Base-by-base conservation (phyloP, 2,329 filamentous ascomycete species). In the Apiospora rasikravindrae region DNA sequence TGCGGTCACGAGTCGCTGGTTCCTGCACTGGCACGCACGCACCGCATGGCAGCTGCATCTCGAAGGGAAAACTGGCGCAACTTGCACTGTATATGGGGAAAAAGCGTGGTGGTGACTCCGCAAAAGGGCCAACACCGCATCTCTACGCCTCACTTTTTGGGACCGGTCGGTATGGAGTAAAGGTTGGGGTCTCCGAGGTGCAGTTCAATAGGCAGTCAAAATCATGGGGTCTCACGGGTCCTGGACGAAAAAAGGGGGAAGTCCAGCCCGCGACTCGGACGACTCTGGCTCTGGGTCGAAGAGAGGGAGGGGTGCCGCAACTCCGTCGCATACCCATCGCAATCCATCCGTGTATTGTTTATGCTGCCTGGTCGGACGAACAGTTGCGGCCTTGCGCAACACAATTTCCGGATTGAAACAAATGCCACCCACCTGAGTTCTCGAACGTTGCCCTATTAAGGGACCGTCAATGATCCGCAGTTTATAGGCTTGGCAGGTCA, bases 81-180 rank as follows among this genome's bases (percentile, higher is more conserved):
- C n/a, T 37, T 61, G 53, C 53, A 61, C 53, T 61, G 53, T 61
- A 33, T 53, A 61, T 61, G 53, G 53, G 51, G 53, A 29, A 61
- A 14, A 11, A 29, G 40, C 8, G 13, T 42, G 33, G 53, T 61
- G 53, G 53, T 37, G 53, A 61, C 53, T 61, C 53, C 53, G 53
- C 53, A 61, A 61, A 61, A 37, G 7, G 51, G 53, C 53, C 53
- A 61, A n/a, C 45, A 49, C 45, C 45, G 53, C 53, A 33, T 16
- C 26, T 53, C 24, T n/a, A 61, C 53, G 53, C 53, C 53, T 61
- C 53, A 61, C 53, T 61, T 37, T 37, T 10, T n/a, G 8, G 53
- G 29, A 26, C 53, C 33, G 53, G 26, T n/a, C 53, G 16, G 53
- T 33, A 61, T 61, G 53, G 53, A 61, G 53, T 61, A 61, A 47